Evolutionary conservation across 2,329 filamentous ascomycete genomes (phyloP), one percentile per base, ranked within the genome.

Genomic region (Grosmannia clavigera): DNA sequence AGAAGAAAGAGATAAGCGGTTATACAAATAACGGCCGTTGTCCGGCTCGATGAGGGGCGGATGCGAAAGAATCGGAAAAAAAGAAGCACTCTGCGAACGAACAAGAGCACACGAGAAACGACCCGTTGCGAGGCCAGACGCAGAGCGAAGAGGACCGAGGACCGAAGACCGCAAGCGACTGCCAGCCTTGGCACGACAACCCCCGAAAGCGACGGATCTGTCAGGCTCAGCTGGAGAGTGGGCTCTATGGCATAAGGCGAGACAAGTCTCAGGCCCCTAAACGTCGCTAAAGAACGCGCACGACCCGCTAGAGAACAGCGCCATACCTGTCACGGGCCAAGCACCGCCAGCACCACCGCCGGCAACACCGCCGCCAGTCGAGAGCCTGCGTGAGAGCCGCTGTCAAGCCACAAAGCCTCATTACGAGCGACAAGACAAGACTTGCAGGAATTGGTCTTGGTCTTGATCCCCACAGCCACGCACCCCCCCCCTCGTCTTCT

Each of bases 11-110:
- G 43, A 48, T 50, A 27, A 57, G n/a, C 10, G 29, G 11, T 38
- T 29, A 38, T 58, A 58, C 56, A 58, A 58, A 58, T 58, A 58
- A 58, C 40, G 19, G 56, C 19, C 27, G 5, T 35, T n/a, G 19
- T 25, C 56, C 46, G 29, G 31, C 16, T 33, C 12, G 10, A 12
- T 29, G 5, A 29, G 11, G 35, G n/a, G 22, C 14, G 14, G 25
- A 19, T 31, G 40, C 25, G 16, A 33, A 31, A 16, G 29, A 25
- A 10, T 22, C 48, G 14, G 25, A 27, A 27, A 51, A 27, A 33
- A 29, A 19, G 16, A 22, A 54, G 31, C n/a, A 33, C 52, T n/a
- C 19, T 38, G 19, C 31, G 14, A 14, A 3, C 12, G 38, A 14
- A 16, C 1, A 55, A 55, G 31, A n/a, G 11, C 14, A 16, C 4